Conservation (phyloP, 768 basidiomycete species). For the Lactarius sp. region DNA sequence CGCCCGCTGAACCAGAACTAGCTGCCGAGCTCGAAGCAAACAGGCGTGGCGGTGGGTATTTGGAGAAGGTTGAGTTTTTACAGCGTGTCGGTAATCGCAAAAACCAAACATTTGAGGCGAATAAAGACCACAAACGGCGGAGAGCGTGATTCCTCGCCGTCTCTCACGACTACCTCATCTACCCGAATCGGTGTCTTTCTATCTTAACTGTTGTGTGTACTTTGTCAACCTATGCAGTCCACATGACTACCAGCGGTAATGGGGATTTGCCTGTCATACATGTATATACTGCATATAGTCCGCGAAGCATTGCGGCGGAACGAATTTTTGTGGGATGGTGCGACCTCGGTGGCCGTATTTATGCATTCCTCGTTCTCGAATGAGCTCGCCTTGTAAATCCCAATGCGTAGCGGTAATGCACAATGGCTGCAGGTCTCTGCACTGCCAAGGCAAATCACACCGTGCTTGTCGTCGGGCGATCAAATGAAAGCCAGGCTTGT, state of each 20-base stretch:
- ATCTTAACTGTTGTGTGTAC: not conserved
- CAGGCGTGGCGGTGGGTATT: conserved; percentile 68
- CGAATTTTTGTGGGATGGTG: no score
- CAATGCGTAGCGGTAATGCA: no score
- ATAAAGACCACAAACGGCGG: conserved; percentile 49
- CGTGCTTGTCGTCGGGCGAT: no score
- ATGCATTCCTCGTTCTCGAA: no score
- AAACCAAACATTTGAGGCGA: conserved; percentile 57
- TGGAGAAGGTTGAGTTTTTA: conserved; percentile 83
- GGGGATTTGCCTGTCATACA: not conserved
- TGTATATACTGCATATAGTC: not conserved
- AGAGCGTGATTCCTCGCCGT: conserved; percentile 5
- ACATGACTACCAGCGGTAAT: not conserved
- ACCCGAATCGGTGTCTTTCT: not conserved
- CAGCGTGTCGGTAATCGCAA: conserved; percentile 67
- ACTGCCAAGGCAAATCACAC: no score
- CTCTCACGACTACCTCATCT: no score
- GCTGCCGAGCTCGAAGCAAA: conserved; percentile 74
- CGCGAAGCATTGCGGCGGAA: no score
- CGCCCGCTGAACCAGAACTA: conserved; percentile 38
- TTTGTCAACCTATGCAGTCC: not conserved
- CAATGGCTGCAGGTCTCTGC: no score
- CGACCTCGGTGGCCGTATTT: no score
- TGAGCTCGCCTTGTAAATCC: no score
- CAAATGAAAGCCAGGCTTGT: no score